These are phyloP conservation scores for Tulasnella sp. DNA, from an alignment of 768 basidiomycete genomes.

Conservation along the genomic window DNA sequence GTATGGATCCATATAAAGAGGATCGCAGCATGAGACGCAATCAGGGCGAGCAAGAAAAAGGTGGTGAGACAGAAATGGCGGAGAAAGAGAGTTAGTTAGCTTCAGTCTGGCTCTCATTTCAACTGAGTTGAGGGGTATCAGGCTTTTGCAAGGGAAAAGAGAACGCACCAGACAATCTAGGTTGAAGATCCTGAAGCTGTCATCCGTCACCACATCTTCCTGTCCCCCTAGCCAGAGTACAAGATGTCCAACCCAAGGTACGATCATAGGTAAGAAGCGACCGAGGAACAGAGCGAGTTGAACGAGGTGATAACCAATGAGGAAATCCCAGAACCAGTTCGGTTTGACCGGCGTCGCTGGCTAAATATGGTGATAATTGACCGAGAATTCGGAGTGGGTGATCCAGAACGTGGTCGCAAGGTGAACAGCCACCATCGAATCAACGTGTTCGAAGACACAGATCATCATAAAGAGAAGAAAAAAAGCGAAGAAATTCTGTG, in stretches of 20 bases:
- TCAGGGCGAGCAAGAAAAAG: too few relatives aligned
- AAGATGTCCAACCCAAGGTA: slow-evolving; percentile 34
- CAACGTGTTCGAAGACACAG: background rate
- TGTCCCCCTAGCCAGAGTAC: slow-evolving; percentile 54
- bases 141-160: background rate
- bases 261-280: slow-evolving; percentile 50
- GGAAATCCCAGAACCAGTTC: slow-evolving; percentile 57
- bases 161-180: slow-evolving; percentile 77
- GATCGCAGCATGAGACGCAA: too few relatives aligned
- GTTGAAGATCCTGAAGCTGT: slow-evolving; percentile 79
- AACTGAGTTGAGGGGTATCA: too few relatives aligned
- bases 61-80: too few relatives aligned
- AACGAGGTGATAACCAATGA: slow-evolving; percentile 70
- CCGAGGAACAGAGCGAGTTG: slow-evolving; percentile 77
- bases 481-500: background rate
- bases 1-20: too few relatives aligned
- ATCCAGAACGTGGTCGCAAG: background rate
- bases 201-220: slow-evolving; percentile 54
- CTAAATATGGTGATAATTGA: slow-evolving; percentile 30
- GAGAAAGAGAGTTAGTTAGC: background rate
- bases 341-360: slow-evolving; percentile 23
- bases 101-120: background rate
- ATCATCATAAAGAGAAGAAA: background rate
- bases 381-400: slow-evolving; percentile 5
- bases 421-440: background rate